Conservation (phyloP, 305 asterid genomes). For the Solanum hybrid region DNA sequence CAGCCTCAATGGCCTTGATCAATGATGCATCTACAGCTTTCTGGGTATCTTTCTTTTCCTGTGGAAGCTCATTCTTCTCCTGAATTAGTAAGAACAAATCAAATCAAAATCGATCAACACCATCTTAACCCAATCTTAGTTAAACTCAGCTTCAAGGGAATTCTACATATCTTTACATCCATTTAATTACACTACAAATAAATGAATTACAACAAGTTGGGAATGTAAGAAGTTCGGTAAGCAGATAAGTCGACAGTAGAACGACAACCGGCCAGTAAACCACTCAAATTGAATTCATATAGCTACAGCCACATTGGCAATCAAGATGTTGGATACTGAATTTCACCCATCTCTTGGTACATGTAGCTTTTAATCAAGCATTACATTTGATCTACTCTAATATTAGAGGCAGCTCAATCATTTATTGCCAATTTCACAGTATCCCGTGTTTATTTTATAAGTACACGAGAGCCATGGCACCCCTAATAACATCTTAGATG, state of each 20-base stretch:
- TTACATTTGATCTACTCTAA: neutral
- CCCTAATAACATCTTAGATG: neutral
- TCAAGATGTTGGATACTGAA: constrained; percentile 14
- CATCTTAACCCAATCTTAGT: neutral
- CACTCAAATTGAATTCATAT: no score
- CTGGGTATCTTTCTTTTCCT: constrained; percentile 69
- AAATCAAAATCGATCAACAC: neutral
- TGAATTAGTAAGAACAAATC: neutral
- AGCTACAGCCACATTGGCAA: neutral
- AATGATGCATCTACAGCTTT: constrained; percentile 45
- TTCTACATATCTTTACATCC: neutral
- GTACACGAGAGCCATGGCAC: neutral
- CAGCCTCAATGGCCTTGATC: constrained; percentile 46
- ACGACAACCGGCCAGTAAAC: no score
- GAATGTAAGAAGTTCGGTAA: no score
- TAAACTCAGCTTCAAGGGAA: neutral
- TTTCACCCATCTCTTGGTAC: constrained; percentile 13
- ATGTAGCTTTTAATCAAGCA: constrained; percentile 8
- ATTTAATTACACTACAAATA: neutral
- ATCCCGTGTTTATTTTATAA: neutral
- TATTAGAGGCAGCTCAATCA: neutral
- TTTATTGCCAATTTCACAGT: neutral
- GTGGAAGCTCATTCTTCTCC: constrained; percentile 54
- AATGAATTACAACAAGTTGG: neutral
- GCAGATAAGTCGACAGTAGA: no score